Conservation (phyloP, 306 rosid species). For the Hylodesmum podocarpum region DNA sequence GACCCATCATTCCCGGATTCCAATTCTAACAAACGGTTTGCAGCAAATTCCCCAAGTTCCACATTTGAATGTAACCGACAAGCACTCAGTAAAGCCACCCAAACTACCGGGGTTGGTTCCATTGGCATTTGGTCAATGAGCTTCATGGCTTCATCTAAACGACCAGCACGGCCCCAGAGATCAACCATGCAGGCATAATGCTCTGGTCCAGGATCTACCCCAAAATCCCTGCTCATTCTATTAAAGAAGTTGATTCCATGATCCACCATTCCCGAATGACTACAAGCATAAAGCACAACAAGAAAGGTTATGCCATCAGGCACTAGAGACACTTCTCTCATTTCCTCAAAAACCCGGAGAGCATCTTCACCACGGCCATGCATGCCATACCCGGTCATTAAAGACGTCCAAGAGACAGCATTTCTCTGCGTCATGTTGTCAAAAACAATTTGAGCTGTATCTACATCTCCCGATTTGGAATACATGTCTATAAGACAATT, state of each 20-base stretch:
- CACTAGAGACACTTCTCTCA: constrained; percentile 50
- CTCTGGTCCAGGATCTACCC: constrained; percentile 67
- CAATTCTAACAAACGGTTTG: constrained; percentile 46
- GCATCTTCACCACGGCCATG: constrained; percentile 89
- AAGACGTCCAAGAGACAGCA: constrained; percentile 84
- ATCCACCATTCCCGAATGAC: constrained; percentile 81
- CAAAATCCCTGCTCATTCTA: constrained; percentile 56
- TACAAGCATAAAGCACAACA: constrained; percentile 83
- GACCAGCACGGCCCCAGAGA: constrained; percentile 84
- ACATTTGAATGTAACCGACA: constrained; percentile 70
- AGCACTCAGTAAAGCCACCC: constrained; percentile 81
- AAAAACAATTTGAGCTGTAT: constrained; percentile 66
- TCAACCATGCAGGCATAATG: constrained; percentile 93
- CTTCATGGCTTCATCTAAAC: constrained; percentile 55
- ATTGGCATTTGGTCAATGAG: constrained; percentile 70
- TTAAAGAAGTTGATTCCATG: constrained; percentile 63
- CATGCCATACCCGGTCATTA: constrained; percentile 80
- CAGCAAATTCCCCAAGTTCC: constrained; percentile 80
- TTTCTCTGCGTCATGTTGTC: constrained; percentile 56
- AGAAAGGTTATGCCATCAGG: constrained; percentile 76
- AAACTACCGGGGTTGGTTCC: constrained; percentile 68
- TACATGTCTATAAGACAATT: constrained; percentile 91
- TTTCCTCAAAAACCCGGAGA: constrained; percentile 57
- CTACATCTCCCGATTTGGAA: constrained; percentile 80
- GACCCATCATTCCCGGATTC: constrained; percentile 72